Conservation (phyloP, 371 early-diverging fungal genomes). For the Syncephalastrum contaminatum region DNA sequence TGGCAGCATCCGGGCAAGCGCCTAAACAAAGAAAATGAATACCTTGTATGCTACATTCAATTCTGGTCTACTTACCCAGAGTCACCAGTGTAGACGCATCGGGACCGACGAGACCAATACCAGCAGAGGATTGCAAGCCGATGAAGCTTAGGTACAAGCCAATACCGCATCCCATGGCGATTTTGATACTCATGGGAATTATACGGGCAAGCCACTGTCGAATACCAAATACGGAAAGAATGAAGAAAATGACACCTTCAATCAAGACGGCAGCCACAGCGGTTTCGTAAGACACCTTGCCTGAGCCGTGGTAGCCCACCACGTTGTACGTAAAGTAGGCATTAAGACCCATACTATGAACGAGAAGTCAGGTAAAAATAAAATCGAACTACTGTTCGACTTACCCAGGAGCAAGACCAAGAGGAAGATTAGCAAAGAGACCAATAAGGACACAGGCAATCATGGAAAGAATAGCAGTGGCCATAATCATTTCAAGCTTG, state of each 20-base stretch:
- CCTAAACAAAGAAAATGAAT: constrained; percentile 9
- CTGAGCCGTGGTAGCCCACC: constrained; percentile 75
- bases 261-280: constrained; percentile 79
- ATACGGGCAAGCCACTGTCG: constrained; percentile 77
- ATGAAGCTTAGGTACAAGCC: constrained; percentile 76
- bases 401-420: constrained; percentile 73
- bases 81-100: constrained; percentile 66
- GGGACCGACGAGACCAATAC: constrained; percentile 69
- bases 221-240: constrained; percentile 70
- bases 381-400: not conserved
- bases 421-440: constrained; percentile 70
- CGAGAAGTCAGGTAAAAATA: not conserved
- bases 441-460: constrained; percentile 71
- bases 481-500: constrained; percentile 70
- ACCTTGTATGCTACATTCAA: not conserved
- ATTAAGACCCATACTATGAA: constrained; percentile 69
- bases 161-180: constrained; percentile 77
- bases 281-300: constrained; percentile 65
- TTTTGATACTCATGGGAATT: constrained; percentile 71
- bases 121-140: constrained; percentile 73
- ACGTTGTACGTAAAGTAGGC: constrained; percentile 83
- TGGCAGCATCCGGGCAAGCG: constrained; percentile 57
- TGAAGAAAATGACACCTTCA: constrained; percentile 75
- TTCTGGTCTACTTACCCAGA: constrained; percentile 33
- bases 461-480: constrained; percentile 67